Evolutionary conservation across 345 rosid species (phyloP), one percentile per base, ranked within the genome.

Genomic region (Trapa bicornis): DNA sequence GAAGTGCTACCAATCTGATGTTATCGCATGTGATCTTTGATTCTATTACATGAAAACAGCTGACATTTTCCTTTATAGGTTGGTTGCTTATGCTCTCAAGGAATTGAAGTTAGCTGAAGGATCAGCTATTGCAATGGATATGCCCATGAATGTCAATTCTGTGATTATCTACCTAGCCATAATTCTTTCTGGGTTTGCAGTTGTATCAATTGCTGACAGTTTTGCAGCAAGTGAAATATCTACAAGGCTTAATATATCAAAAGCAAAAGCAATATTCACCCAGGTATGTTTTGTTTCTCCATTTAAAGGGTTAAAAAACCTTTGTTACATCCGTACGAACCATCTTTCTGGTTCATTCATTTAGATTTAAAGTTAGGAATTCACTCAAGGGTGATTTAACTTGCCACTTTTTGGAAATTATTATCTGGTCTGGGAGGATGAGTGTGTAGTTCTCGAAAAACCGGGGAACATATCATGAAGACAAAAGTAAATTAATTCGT

Each of bases 131-230:
- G 99, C 97, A 7, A 82, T 94, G 57, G 89, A 88, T 79, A 91
- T 94, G 99, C 97, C 99, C 5, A 91, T 91, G 97, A 83, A 83
- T 75, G 92, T 84, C 65, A 75, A 86, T 74, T 81, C 97, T 68
- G 97, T 94, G 75, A 67, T 91, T 78, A 85, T 91, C 73, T 94
- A 91, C 83, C 84, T 94, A 47, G 99, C 99, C 38, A 83, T 91
- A 76, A 86, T 91, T 70, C 80, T 94, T 75, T 83, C 97, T 17
- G 97, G 99, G 68, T 81, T 83, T 73, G 76, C 83, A 4, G 95
- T 94, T 82, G 99, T 94, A 42, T 94, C 99, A 5, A 91, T 94
- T 67, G 99, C 99, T 17, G 99, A 94, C 76, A 94, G 97, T 77
- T 94, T 94, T 75, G 92, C 96, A 65, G 71, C 97, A 0, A 43